Evolutionary conservation across 306 rosid genomes (phyloP).

Genomic region (Glycyrrhiza uralensis): DNA sequence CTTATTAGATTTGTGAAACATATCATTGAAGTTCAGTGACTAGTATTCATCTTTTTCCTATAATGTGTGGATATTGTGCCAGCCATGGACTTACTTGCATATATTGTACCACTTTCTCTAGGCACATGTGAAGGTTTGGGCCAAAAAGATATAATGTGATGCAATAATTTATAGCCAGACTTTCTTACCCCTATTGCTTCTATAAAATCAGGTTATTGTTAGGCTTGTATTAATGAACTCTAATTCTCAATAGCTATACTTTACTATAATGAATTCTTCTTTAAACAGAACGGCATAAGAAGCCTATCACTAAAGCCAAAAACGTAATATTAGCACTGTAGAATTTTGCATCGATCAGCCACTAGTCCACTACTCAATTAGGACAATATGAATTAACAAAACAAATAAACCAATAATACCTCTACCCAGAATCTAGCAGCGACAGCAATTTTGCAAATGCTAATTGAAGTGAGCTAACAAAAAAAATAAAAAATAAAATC

Average conservation of each 20-base stretch:
- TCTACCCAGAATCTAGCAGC: not conserved
- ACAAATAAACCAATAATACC: not conserved
- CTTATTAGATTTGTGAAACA: not conserved
- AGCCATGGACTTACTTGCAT: slow-evolving; percentile 1
- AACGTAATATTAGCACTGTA: not conserved
- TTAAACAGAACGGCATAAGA: not conserved
- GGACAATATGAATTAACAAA: not conserved
- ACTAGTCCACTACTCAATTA: not conserved
- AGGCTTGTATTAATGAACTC: too few species aligned
- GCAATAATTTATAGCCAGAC: not conserved
- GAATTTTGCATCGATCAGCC: not conserved
- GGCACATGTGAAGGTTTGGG: not conserved
- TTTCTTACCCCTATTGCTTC: not conserved
- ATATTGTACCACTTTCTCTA: slow-evolving; percentile 1
- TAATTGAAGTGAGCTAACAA: not conserved
- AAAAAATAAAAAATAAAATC: too few species aligned
- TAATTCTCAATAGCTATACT: not conserved
- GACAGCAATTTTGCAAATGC: slow-evolving; percentile 9
- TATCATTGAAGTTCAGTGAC: not conserved
- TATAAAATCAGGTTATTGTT: not conserved
- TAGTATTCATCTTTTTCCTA: not conserved
- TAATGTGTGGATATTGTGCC: not conserved
- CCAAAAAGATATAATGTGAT: not conserved
- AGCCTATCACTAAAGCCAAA: not conserved
- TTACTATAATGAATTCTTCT: not conserved